These are phyloP conservation scores for Macrolepiota albuminosa DNA, from an alignment of 768 basidiomycete genomes.

Conservation along the genomic window DNA sequence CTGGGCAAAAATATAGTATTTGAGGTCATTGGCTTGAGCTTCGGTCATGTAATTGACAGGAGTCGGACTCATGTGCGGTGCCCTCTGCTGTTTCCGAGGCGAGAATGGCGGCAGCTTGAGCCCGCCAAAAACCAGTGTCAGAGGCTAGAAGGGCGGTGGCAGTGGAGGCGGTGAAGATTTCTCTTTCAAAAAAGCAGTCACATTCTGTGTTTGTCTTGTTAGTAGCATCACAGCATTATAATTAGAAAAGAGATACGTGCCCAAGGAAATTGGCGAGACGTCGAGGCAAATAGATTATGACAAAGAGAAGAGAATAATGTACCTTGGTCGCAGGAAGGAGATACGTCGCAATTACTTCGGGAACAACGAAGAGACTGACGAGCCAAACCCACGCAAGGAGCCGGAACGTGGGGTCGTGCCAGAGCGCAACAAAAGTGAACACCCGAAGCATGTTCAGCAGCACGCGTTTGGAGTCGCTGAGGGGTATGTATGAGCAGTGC, in stretches of 20 bases:
- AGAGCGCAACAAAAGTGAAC: slow-evolving; percentile 95
- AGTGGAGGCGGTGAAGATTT: slow-evolving; percentile 31
- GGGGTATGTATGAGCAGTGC: slow-evolving; percentile 95
- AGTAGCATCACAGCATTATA: slow-evolving; percentile 9
- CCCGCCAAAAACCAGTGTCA: slow-evolving; percentile 55
- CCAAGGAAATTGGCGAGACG: neutral
- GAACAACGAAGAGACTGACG: slow-evolving; percentile 82
- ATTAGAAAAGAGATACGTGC: neutral
- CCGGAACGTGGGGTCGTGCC: slow-evolving; percentile 90
- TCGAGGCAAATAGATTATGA: neutral
- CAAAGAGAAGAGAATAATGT: neutral
- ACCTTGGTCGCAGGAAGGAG: slow-evolving; percentile 66
- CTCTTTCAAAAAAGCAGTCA: slow-evolving; percentile 41
- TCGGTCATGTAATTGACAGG: too few relatives aligned
- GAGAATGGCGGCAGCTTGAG: slow-evolving; percentile 61
- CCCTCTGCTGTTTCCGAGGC: too few relatives aligned
- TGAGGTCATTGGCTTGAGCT: slow-evolving; percentile 55
- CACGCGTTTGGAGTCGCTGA: slow-evolving; percentile 62
- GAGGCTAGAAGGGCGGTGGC: slow-evolving; percentile 33
- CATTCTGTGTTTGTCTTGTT: slow-evolving; percentile 35
- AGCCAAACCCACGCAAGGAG: slow-evolving; percentile 98
- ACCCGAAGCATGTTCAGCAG: slow-evolving; percentile 68
- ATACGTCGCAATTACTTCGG: slow-evolving; percentile 65
- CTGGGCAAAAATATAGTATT: slow-evolving; percentile 52
- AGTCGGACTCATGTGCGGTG: too few relatives aligned